phyloP scores from a whole-genome alignment of 352 stramenopile genomes.

The Peronospora belbahrii region DNA sequence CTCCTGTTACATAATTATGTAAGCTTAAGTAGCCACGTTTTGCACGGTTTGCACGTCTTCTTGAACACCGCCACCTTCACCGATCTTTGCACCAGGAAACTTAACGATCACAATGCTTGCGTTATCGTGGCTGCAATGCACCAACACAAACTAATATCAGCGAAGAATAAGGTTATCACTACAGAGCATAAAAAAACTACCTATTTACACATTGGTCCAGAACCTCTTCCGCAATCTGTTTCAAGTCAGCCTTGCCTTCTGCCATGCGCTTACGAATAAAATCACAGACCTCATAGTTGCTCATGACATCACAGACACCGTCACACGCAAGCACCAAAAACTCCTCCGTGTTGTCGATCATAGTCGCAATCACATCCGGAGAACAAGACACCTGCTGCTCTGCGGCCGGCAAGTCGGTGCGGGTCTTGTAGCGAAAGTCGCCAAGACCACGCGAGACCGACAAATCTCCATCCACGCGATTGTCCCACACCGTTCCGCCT shows the following conservation, averaged over 20 bases:
- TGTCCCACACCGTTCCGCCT: slow-evolving; percentile 61
- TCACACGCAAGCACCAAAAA: slow-evolving; percentile 91
- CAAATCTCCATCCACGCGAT: slow-evolving; percentile 77
- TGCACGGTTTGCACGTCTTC: too few relatives aligned
- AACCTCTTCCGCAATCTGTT: slow-evolving; percentile 72
- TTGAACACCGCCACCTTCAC: slow-evolving; percentile 60
- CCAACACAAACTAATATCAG: background rate
- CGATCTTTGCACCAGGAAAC: slow-evolving; percentile 62
- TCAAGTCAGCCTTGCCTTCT: slow-evolving; percentile 57
- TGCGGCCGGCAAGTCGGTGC: slow-evolving; percentile 54
- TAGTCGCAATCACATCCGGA: slow-evolving; percentile 82
- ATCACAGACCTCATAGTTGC: slow-evolving; percentile 81
- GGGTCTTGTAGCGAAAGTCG: slow-evolving; percentile 80
- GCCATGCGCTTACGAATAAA: slow-evolving; percentile 75
- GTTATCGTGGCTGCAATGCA: slow-evolving; percentile 56
- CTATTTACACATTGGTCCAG: slow-evolving; percentile 67
- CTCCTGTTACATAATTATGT: too few relatives aligned
- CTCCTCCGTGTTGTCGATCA: slow-evolving; percentile 76
- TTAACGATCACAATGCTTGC: slow-evolving; percentile 79
- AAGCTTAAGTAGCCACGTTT: too few relatives aligned
- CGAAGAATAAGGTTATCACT: background rate
- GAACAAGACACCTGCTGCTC: slow-evolving; percentile 86
- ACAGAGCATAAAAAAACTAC: slow-evolving; percentile 13
- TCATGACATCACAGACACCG: slow-evolving; percentile 92
- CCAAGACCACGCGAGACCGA: slow-evolving; percentile 68